These are phyloP conservation scores for Aspergillus flavus DNA, from an alignment of 2,329 filamentous ascomycete genomes.

Conservation along the genomic window DNA sequence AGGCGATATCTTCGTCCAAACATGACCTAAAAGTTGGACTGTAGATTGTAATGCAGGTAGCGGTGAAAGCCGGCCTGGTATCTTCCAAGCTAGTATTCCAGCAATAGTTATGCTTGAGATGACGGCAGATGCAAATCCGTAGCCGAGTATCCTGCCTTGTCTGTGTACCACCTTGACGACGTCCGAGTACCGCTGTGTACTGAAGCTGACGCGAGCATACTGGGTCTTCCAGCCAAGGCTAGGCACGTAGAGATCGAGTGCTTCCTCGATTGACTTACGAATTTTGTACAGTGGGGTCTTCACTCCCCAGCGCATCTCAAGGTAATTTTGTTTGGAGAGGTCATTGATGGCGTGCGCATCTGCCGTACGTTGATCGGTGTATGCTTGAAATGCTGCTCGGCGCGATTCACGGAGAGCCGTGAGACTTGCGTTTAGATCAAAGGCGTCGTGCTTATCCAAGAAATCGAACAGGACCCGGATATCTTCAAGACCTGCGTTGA, in stretches of 20 bases:
- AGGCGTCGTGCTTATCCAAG: slow-evolving; percentile 68
- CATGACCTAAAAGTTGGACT: slow-evolving; percentile 16
- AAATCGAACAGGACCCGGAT: slow-evolving; percentile 83
- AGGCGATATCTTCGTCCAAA: slow-evolving; percentile 16
- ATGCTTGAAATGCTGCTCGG: slow-evolving; percentile 65
- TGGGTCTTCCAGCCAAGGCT: slow-evolving; percentile 85
- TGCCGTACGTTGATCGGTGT: slow-evolving; percentile 70
- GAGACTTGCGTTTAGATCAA: slow-evolving; percentile 31
- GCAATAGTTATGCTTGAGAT: slow-evolving; percentile 32
- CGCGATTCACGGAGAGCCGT: slow-evolving; percentile 50
- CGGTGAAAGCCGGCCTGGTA: slow-evolving; percentile 26
- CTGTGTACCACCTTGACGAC: slow-evolving; percentile 70
- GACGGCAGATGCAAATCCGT: slow-evolving; percentile 32
- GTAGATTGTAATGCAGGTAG: slow-evolving; percentile 18
- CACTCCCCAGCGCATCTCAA: slow-evolving; percentile 89
- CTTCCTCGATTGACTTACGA: slow-evolving; percentile 85
- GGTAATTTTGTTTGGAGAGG: slow-evolving; percentile 85
- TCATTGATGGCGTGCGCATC: slow-evolving; percentile 92
- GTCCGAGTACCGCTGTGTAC: slow-evolving; percentile 86
- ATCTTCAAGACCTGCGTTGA: slow-evolving; percentile 96
- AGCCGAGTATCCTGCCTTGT: slow-evolving; percentile 66
- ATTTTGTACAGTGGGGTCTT: slow-evolving; percentile 74
- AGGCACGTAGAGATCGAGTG: slow-evolving; percentile 74
- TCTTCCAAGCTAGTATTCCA: slow-evolving; percentile 35
- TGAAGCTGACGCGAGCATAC: slow-evolving; percentile 90